Percentiles rank a stretch among this genome's conserved stretches.
Conservation (phyloP, 2,329 filamentous ascomycete genomes). For the Mycosphaerelloides madeirae region DNA sequence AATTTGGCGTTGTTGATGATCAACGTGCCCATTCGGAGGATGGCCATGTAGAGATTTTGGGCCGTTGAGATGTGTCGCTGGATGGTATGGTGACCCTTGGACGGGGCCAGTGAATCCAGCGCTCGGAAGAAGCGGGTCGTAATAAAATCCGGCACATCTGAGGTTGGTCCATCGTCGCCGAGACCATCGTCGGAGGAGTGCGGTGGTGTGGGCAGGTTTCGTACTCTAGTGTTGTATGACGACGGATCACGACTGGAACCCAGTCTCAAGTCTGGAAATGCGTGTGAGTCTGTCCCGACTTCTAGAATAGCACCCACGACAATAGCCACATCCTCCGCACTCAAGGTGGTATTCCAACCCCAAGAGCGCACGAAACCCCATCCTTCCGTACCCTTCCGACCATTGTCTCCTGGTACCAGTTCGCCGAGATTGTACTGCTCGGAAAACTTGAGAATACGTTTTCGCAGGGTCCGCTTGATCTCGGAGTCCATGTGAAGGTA, state of each 20-base stretch:
- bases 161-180: slow-evolving; percentile 19
- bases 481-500: slow-evolving; percentile 99
- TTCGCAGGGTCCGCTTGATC: slow-evolving; percentile 78
- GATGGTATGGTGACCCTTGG: slow-evolving; percentile 63
- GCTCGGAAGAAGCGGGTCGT: slow-evolving; percentile 55
- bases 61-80: slow-evolving; percentile 74
- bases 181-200: slow-evolving; percentile 29
- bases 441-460: slow-evolving; percentile 84
- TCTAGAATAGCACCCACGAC: slow-evolving; percentile 88
- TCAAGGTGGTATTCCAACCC: slow-evolving; percentile 94
- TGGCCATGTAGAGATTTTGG: slow-evolving; percentile 84
- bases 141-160: slow-evolving; percentile 40
- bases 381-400: slow-evolving; percentile 69
- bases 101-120: slow-evolving; percentile 52
- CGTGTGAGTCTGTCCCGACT: slow-evolving; percentile 54
- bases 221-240: slow-evolving; percentile 27
- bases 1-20: slow-evolving; percentile 88
- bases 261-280: slow-evolving; percentile 17
- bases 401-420: slow-evolving; percentile 73
- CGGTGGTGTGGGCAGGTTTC: slow-evolving; percentile 31
- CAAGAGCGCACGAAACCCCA: slow-evolving; percentile 97
- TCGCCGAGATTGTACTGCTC: slow-evolving; percentile 91
- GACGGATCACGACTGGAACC: slow-evolving; percentile 16
- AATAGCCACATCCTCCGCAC: slow-evolving; percentile 89
- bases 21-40: slow-evolving; percentile 85